Conservation (phyloP, 441 rosid genomes). For the Mallotus repandus region DNA sequence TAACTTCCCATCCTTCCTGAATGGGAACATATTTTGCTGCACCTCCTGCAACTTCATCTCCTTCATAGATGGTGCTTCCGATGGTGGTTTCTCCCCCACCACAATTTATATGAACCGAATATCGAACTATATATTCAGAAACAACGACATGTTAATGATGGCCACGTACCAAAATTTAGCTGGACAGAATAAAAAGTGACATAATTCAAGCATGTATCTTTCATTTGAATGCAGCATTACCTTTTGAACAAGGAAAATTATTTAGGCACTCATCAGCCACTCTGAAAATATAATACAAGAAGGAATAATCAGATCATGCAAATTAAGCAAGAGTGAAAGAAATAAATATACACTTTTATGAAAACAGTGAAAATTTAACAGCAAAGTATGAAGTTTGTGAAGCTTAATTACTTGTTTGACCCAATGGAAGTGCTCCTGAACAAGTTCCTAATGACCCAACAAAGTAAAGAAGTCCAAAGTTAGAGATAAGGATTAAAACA, state of each 20-base stretch:
- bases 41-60: constrained; percentile 37
- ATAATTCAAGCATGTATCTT: not conserved
- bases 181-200: not conserved
- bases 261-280: constrained; percentile 14
- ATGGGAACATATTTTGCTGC: constrained; percentile 28
- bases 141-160: not conserved
- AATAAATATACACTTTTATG: not conserved
- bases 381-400: not conserved
- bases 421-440: constrained; percentile 36
- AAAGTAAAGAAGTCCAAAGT: not conserved
- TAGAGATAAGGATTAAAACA: not conserved
- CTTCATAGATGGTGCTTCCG: constrained; percentile 28
- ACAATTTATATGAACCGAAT: constrained; percentile 28
- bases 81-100: constrained; percentile 26
- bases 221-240: constrained; percentile 5
- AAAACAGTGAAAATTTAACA: not conserved
- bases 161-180: not conserved
- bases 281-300: constrained; percentile 12
- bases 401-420: constrained; percentile 33
- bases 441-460: constrained; percentile 29
- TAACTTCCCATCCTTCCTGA: constrained; percentile 37
- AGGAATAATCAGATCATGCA: not conserved
- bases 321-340: not conserved
- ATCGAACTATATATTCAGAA: constrained; percentile 19
- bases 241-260: constrained; percentile 25